These are phyloP conservation scores for Xerophyta viscosa DNA, from an alignment of 106 monocot species.

Conservation along the genomic window DNA sequence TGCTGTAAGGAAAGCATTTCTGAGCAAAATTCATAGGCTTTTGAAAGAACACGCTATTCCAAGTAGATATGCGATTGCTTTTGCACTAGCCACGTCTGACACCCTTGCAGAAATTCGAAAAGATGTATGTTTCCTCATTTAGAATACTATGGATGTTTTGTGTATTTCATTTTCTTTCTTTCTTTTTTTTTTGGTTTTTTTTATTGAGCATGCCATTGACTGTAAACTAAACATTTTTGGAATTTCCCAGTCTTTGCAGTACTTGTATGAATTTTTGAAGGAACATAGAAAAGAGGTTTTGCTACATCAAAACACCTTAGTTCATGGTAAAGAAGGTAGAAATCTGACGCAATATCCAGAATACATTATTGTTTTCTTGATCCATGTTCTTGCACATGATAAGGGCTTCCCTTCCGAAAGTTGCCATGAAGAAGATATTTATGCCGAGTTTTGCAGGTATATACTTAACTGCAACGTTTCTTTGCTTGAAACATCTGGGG, in stretches of 20 bases:
- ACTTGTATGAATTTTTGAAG: slow-evolving; percentile 52
- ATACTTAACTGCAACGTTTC: too few relatives aligned
- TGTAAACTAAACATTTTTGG: slow-evolving; percentile 7
- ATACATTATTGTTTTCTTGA: slow-evolving; percentile 70
- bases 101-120: slow-evolving; percentile 36
- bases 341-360: slow-evolving; percentile 43
- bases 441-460: slow-evolving; percentile 59
- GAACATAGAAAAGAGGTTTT: slow-evolving; percentile 14
- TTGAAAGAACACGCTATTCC: slow-evolving; percentile 47
- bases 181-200: too few relatives aligned
- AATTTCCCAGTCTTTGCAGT: slow-evolving; percentile 32
- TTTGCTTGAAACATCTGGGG: too few relatives aligned
- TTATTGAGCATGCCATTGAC: too few relatives aligned
- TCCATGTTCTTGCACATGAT: slow-evolving; percentile 78
- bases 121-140: slow-evolving; percentile 34
- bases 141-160: not conserved
- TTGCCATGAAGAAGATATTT: slow-evolving; percentile 40
- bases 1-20: slow-evolving; percentile 39
- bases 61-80: slow-evolving; percentile 66
- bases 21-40: slow-evolving; percentile 55
- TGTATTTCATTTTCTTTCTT: not conserved
- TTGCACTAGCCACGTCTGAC: slow-evolving; percentile 56
- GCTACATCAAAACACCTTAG: slow-evolving; percentile 6
- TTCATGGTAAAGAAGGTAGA: slow-evolving; percentile 14
- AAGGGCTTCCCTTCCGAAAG: slow-evolving; percentile 35